These are phyloP conservation scores for Myxozyma neglecta DNA, from an alignment of 805 yeast species.

Conservation along the genomic window DNA sequence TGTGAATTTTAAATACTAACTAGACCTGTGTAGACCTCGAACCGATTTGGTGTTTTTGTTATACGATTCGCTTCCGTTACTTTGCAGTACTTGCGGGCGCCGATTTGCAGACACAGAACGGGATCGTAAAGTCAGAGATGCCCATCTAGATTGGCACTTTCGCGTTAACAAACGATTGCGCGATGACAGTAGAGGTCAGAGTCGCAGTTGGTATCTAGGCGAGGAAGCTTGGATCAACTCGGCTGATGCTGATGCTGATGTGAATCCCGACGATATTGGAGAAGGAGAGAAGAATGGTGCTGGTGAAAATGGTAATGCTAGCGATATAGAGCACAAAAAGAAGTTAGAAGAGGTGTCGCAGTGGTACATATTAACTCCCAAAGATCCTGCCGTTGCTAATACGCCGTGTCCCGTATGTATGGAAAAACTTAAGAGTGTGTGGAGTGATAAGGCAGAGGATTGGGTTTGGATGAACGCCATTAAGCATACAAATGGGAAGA, in stretches of 20 bases:
- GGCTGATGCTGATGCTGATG: conserved; percentile 21
- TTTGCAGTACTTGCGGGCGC: conserved; percentile 88
- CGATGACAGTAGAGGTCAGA: conserved; percentile 53
- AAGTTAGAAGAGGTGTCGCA: conserved; percentile 27
- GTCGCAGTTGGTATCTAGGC: conserved; percentile 79
- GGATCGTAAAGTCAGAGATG: conserved; percentile 55
- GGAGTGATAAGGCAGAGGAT: conserved; percentile 72
- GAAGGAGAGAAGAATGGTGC: conserved; percentile 1
- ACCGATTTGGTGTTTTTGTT: conserved; percentile 43
- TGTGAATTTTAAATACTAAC: conserved; percentile 7
- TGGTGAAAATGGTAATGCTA: conserved; percentile 33
- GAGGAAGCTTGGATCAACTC: conserved; percentile 46
- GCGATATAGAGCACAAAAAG: conserved; percentile 38
- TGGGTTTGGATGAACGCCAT: conserved; percentile 80
- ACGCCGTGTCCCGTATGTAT: conserved; percentile 69
- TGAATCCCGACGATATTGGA: neutral
- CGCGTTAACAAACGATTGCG: conserved; percentile 78
- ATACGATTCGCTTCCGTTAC: conserved; percentile 65
- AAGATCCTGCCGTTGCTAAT: conserved; percentile 57
- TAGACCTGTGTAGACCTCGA: conserved; percentile 33
- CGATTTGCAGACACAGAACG: conserved; percentile 64
- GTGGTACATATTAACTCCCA: conserved; percentile 65
- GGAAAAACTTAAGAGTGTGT: conserved; percentile 62
- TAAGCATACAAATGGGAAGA: conserved; percentile 47
- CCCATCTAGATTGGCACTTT: conserved; percentile 95